These are phyloP conservation scores for Coleophoma crateriformis DNA, from an alignment of 2,329 filamentous ascomycete genomes.

Conservation along the genomic window DNA sequence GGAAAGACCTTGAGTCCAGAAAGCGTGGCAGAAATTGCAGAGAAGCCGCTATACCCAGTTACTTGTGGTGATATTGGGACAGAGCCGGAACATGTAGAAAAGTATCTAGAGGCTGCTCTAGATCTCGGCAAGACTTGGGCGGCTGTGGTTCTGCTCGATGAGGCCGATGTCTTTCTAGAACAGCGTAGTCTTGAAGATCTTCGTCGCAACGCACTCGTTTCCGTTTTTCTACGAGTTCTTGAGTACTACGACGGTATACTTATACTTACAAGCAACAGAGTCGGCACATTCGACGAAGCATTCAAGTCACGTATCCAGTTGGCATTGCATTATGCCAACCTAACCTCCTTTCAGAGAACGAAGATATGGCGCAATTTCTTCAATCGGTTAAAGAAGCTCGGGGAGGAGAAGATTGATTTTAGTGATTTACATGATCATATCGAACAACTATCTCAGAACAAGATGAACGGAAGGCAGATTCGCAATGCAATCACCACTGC, in stretches of 20 bases:
- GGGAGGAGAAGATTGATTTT: neutral
- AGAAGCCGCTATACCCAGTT: conserved; percentile 43
- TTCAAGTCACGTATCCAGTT: no score
- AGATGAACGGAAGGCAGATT: conserved; percentile 1
- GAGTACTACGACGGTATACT: no score
- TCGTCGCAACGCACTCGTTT: no score
- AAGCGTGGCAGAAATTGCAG: conserved; percentile 42
- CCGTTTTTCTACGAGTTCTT: no score
- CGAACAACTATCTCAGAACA: neutral
- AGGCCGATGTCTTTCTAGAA: neutral
- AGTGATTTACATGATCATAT: neutral
- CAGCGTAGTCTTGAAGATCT: neutral
- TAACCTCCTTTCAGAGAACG: no score
- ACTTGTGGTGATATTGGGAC: conserved; percentile 66
- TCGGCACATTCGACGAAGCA: no score
- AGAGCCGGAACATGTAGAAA: conserved; percentile 58
- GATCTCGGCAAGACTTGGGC: conserved; percentile 10
- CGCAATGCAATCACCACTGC: neutral
- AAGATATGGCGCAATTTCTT: no score
- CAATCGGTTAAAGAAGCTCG: neutral
- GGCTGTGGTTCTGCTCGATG: neutral
- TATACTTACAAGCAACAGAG: no score
- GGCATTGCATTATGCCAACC: no score
- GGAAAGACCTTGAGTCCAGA: conserved; percentile 4
- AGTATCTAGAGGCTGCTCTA: conserved; percentile 17